Conservation (phyloP, 176 grass and related monocot genomes). For the Musa troglodytarum region DNA sequence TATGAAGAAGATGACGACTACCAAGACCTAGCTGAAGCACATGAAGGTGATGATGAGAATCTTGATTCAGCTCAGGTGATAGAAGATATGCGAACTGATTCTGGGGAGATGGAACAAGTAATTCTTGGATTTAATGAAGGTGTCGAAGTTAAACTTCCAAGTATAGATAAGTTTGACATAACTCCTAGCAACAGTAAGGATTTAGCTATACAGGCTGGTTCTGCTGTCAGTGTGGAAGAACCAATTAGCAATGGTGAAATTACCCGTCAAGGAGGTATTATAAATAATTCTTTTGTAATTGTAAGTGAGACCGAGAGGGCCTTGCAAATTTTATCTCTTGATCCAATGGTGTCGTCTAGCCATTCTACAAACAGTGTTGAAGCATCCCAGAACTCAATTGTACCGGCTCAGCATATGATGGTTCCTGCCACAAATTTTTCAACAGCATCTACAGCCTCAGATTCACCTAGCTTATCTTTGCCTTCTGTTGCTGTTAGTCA, state of each 20-base stretch:
- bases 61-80: slow-evolving; percentile 53
- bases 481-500: slow-evolving; percentile 30
- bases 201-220: slow-evolving; percentile 22
- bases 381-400: slow-evolving; percentile 19
- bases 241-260: slow-evolving; percentile 21
- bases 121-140: slow-evolving; percentile 95
- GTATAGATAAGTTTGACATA: slow-evolving; percentile 48
- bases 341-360: slow-evolving; percentile 22
- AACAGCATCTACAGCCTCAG: slow-evolving; percentile 33
- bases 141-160: slow-evolving; percentile 76
- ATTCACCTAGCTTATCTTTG: slow-evolving; percentile 34
- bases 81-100: slow-evolving; percentile 32
- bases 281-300: slow-evolving; percentile 25
- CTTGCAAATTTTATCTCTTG: slow-evolving; percentile 52
- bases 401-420: slow-evolving; percentile 18
- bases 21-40: slow-evolving; percentile 45
- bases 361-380: slow-evolving; percentile 25
- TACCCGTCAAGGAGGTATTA: neutral
- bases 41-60: slow-evolving; percentile 53
- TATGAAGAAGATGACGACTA: slow-evolving; percentile 58
- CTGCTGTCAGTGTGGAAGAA: slow-evolving; percentile 31
- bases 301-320: slow-evolving; percentile 52
- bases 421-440: slow-evolving; percentile 39
- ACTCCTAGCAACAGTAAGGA: slow-evolving; percentile 37
- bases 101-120: slow-evolving; percentile 53